Percentiles rank a stretch among this genome's conserved stretches.
These are phyloP conservation scores for Wilhelminamyces savonicus DNA, from an alignment of 805 yeast species.

Conservation along the genomic window DNA sequence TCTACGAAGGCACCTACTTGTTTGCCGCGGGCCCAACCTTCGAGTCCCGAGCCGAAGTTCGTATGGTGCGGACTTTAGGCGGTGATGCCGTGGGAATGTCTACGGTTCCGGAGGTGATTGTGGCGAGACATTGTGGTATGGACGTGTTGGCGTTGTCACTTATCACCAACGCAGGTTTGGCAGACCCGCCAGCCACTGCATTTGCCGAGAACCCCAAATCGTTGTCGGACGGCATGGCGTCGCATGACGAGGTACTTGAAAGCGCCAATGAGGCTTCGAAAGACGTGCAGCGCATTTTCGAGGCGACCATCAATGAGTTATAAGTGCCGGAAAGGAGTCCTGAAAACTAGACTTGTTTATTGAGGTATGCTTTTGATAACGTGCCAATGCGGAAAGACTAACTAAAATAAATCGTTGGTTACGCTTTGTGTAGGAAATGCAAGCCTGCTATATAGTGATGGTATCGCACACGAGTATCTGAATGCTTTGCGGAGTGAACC, in stretches of 20 bases:
- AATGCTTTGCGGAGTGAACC: no score
- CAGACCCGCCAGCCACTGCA: slow-evolving; percentile 62
- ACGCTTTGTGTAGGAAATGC: no score
- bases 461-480: no score
- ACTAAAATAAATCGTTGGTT: no score
- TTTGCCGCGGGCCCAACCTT: slow-evolving; percentile 92
- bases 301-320: slow-evolving; percentile 48
- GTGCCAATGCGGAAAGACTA: no score
- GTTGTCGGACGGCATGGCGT: slow-evolving; percentile 71
- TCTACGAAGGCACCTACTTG: slow-evolving; percentile 83
- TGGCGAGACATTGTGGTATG: slow-evolving; percentile 85
- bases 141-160: slow-evolving; percentile 78
- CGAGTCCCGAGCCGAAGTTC: slow-evolving; percentile 89
- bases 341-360: not conserved
- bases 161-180: slow-evolving; percentile 79
- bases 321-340: slow-evolving; percentile 4
- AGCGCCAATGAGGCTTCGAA: slow-evolving; percentile 73
- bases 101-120: slow-evolving; percentile 92
- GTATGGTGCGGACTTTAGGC: slow-evolving; percentile 64
- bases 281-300: slow-evolving; percentile 71
- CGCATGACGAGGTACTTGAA: slow-evolving; percentile 86
- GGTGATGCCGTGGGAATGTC: slow-evolving; percentile 98
- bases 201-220: slow-evolving; percentile 47
- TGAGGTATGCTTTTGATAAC: not conserved
- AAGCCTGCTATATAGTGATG: no score